phyloP scores from a whole-genome alignment of 192 early-diverging fungal genomes.

The Coemansia sp. region DNA sequence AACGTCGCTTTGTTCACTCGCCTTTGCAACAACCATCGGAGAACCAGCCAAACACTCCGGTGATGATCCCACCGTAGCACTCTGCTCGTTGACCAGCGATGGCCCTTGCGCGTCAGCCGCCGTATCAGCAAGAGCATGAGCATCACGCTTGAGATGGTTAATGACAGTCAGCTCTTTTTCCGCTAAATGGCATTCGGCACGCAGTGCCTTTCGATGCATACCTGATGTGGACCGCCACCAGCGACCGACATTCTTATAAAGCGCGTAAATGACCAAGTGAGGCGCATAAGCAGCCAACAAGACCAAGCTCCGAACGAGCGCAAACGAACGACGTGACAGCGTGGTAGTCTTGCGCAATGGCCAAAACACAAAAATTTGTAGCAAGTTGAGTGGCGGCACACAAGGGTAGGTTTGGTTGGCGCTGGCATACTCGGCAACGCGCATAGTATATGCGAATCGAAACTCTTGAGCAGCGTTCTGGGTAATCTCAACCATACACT shows the following conservation, averaged over 20 bases:
- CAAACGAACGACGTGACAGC: constrained; percentile 22
- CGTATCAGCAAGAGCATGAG: constrained; percentile 23
- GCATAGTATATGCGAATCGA: constrained; percentile 37
- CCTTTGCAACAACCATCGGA: not conserved
- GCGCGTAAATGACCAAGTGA: constrained; percentile 19
- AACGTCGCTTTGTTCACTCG: not conserved
- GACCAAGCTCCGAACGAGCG: constrained; percentile 20
- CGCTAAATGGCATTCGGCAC: constrained; percentile 27
- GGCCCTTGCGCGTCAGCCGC: not conserved
- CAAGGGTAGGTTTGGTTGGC: constrained; percentile 41
- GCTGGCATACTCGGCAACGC: constrained; percentile 37
- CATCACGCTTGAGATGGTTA: constrained; percentile 16
- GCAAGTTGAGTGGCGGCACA: constrained; percentile 36
- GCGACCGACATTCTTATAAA: constrained; percentile 8
- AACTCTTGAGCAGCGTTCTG: constrained; percentile 41
- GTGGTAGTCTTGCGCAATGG: constrained; percentile 26
- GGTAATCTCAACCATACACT: constrained; percentile 37
- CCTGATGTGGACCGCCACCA: constrained; percentile 38
- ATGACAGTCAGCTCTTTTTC: constrained; percentile 34
- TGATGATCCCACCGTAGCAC: not conserved
- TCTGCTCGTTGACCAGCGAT: not conserved
- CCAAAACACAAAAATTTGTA: constrained; percentile 34
- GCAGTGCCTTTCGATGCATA: constrained; percentile 15
- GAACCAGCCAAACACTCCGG: not conserved
- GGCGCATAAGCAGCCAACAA: constrained; percentile 30